Base-by-base conservation (phyloP, 1,284 basidiomycete genomes). In the Taiwanofungus camphoratus region DNA sequence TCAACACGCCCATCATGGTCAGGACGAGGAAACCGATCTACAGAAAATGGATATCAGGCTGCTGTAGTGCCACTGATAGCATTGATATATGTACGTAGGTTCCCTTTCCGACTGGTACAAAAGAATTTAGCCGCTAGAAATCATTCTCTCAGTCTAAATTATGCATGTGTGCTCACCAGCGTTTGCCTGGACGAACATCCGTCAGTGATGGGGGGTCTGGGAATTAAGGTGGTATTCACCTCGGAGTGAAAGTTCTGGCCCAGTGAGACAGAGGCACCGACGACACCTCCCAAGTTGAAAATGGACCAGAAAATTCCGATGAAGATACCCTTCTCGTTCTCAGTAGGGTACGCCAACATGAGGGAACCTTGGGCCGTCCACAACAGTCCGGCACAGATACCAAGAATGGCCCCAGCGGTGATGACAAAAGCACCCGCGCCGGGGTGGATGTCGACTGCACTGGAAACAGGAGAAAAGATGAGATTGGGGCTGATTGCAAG, bases 281-380 rank as follows among this genome's bases (percentile, higher is more conserved):
- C 71, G 9, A 81, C 78, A 11, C 77, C 78, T 18, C 82, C 77
- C 24, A 80, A 52, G 50, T 82, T 82, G 65, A 85, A 83, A 53
- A 82, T 75, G 40, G 72, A 65, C 83, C 83, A 87, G 61, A 86
- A 81, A 44, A 83, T 65, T 26, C 77, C 81, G 49, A 93, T 90
- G 60, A 75, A 87, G 42, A 67, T 68, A 12, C 90, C 90, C 61
- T 93, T 94, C 59, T 89, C 74, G 51, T 65, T 56, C 58, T 85
- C 82, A 30, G 81, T 88, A 0, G 87, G 83, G 60, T 92, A 93
- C 1, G 85, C 74, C 55, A 93, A 69, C 82, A 92, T 92, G 49
- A 92, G 67, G 4, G 79, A 80, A 15, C 89, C 89, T 57, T 92
- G 90, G 1, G 86, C 85, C 0, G 86, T 82, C 89, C 88, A 91